These are phyloP conservation scores for Rhynchospora pubera DNA, from an alignment of 176 grass and related monocot genomes.

Conservation along the genomic window DNA sequence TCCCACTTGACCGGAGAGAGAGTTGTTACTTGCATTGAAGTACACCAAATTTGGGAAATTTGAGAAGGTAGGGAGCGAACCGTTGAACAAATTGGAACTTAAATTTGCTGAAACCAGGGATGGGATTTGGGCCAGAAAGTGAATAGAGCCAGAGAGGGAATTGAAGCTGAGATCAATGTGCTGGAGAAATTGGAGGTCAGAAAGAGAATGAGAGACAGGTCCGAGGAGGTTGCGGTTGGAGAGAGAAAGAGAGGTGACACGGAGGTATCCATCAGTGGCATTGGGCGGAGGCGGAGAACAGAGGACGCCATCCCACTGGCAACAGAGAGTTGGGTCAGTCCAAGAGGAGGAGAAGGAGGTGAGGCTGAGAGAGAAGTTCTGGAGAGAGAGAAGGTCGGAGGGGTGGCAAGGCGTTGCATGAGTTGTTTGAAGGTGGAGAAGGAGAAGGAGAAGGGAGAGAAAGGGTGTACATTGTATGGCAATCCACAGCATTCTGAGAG, in stretches of 20 bases:
- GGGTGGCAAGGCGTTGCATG: slow-evolving; percentile 42
- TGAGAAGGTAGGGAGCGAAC: slow-evolving; percentile 32
- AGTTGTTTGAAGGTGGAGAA: neutral
- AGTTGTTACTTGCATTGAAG: slow-evolving; percentile 89
- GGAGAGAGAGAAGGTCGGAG: slow-evolving; percentile 49
- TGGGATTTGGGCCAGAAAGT: slow-evolving; percentile 19
- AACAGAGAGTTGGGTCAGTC: slow-evolving; percentile 29
- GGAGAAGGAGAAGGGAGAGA: too few species aligned
- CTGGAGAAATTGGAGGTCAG: slow-evolving; percentile 30
- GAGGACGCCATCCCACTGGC: slow-evolving; percentile 52
- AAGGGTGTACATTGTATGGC: slow-evolving; percentile 11
- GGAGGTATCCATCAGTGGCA: neutral
- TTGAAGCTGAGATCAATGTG: slow-evolving; percentile 72
- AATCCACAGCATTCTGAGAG: neutral
- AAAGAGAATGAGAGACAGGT: slow-evolving; percentile 18
- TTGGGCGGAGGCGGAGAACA: slow-evolving; percentile 31
- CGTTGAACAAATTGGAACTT: slow-evolving; percentile 66
- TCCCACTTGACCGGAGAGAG: slow-evolving; percentile 34
- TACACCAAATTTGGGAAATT: slow-evolving; percentile 26
- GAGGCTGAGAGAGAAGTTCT: slow-evolving; percentile 54
- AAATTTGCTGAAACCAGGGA: slow-evolving; percentile 39
- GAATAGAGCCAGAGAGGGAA: slow-evolving; percentile 31
- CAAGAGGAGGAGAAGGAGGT: slow-evolving; percentile 24
- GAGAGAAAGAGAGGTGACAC: slow-evolving; percentile 42
- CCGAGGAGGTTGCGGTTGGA: slow-evolving; percentile 31